Percentiles rank a stretch among this genome's conserved stretches.
These are phyloP conservation scores for Dictyophora rubrovolvata DNA, from an alignment of 768 basidiomycete genomes.

Conservation along the genomic window DNA sequence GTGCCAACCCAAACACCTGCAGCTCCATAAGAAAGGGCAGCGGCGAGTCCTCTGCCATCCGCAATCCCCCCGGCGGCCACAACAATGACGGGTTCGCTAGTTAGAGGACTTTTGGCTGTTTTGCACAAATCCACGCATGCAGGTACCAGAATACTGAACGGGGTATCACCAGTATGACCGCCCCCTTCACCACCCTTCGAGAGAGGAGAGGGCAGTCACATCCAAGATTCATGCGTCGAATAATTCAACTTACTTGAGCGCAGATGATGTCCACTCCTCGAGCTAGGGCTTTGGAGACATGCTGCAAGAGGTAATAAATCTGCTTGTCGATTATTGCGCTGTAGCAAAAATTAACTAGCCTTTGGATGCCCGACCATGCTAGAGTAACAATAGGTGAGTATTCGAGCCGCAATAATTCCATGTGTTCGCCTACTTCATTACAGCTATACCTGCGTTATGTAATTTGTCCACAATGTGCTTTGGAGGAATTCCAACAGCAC, in stretches of 20 bases:
- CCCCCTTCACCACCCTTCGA: slow-evolving; percentile 66
- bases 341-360: slow-evolving; percentile 23
- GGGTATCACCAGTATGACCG: slow-evolving; percentile 77
- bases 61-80: slow-evolving; percentile 81
- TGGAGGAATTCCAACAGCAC: slow-evolving; percentile 77
- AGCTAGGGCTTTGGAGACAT: slow-evolving; percentile 64
- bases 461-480: slow-evolving; percentile 73
- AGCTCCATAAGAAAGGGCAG: slow-evolving; percentile 71
- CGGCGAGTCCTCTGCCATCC: slow-evolving; percentile 74
- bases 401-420: not conserved
- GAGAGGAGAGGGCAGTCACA: not conserved
- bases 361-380: slow-evolving; percentile 85
- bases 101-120: slow-evolving; percentile 59
- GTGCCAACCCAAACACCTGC: slow-evolving; percentile 85
- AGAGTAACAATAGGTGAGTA: slow-evolving; percentile 7
- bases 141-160: slow-evolving; percentile 75
- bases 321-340: not conserved
- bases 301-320: slow-evolving; percentile 28
- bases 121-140: slow-evolving; percentile 74
- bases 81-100: slow-evolving; percentile 64
- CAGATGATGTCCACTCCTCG: slow-evolving; percentile 88
- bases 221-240: no score
- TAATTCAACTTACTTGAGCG: slow-evolving; percentile 36
- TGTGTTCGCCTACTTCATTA: slow-evolving; percentile 63
- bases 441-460: slow-evolving; percentile 65